Percentiles rank a stretch among this genome's conserved stretches.
These are phyloP conservation scores for Trichoderma sp. DNA, from an alignment of 2,329 filamentous ascomycete species.

Conservation along the genomic window DNA sequence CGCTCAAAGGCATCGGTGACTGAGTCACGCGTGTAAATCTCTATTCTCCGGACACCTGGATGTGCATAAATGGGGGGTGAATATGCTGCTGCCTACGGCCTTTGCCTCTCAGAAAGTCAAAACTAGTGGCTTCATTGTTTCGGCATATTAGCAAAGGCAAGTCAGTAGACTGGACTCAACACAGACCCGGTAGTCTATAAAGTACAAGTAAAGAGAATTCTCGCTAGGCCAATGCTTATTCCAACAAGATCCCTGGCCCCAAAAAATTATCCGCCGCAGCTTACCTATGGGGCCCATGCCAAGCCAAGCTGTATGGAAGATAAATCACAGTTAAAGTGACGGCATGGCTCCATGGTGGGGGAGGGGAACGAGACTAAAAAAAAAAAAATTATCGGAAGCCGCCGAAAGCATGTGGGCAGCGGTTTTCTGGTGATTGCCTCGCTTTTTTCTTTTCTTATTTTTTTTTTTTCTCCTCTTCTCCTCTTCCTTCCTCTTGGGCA, in stretches of 20 bases:
- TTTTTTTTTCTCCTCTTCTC: constrained; percentile 16
- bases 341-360: constrained; percentile 4
- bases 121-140: background rate
- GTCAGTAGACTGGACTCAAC: no score
- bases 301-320: background rate
- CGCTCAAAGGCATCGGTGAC: background rate
- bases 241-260: background rate
- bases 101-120: background rate
- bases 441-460: background rate
- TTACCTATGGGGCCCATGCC: background rate
- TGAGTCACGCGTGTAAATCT: constrained; percentile 9
- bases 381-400: constrained; percentile 30
- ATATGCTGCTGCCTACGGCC: background rate
- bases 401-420: constrained; percentile 20
- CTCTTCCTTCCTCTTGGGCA: constrained; percentile 33
- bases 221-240: background rate
- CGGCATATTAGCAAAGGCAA: no score
- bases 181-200: background rate
- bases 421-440: constrained; percentile 22
- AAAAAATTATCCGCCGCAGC: background rate
- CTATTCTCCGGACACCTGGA: background rate
- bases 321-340: constrained; percentile 3
- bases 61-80: background rate
- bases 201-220: background rate
- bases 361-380: constrained; percentile 19